These are phyloP conservation scores for Musa schizocarpa DNA, from an alignment of 176 grass and related monocot species.

Conservation along the genomic window DNA sequence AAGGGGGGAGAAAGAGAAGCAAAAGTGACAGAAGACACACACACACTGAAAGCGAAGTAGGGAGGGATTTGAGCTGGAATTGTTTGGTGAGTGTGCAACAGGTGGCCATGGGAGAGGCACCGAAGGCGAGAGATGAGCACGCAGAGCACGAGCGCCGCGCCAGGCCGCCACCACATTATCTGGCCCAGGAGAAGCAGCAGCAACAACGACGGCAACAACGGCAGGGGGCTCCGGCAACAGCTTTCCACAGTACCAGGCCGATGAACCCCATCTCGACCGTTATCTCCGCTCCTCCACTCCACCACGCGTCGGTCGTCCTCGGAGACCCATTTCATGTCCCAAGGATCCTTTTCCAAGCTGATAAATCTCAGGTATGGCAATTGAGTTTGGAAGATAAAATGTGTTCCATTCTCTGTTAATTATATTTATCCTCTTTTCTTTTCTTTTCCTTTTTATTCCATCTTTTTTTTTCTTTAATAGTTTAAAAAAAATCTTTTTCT, in stretches of 20 bases:
- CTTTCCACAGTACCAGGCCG: constrained; percentile 40
- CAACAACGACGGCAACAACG: constrained; percentile 24
- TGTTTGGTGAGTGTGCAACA: constrained; percentile 14
- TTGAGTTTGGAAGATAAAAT: not conserved
- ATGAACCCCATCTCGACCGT: constrained; percentile 32
- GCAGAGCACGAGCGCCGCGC: constrained; percentile 30
- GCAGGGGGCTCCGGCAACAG: not conserved
- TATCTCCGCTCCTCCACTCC: constrained; percentile 27
- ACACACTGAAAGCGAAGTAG: not conserved
- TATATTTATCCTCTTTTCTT: no score
- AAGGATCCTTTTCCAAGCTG: constrained; percentile 41
- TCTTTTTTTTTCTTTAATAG: no score
- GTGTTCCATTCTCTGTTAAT: not conserved
- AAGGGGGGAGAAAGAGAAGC: constrained; percentile 10
- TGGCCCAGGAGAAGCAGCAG: constrained; percentile 30
- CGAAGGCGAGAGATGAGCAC: constrained; percentile 32
- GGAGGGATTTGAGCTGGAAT: not conserved
- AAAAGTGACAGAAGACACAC: not conserved
- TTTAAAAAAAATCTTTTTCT: no score
- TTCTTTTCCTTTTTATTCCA: no score
- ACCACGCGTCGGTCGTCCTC: constrained; percentile 33
- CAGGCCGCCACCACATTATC: constrained; percentile 24
- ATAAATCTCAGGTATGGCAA: constrained; percentile 63
- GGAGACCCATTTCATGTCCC: constrained; percentile 37
- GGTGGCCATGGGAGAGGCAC: constrained; percentile 51